phyloP scores from a whole-genome alignment of 208 protist genomes.

The Leishmania lainsoni region DNA sequence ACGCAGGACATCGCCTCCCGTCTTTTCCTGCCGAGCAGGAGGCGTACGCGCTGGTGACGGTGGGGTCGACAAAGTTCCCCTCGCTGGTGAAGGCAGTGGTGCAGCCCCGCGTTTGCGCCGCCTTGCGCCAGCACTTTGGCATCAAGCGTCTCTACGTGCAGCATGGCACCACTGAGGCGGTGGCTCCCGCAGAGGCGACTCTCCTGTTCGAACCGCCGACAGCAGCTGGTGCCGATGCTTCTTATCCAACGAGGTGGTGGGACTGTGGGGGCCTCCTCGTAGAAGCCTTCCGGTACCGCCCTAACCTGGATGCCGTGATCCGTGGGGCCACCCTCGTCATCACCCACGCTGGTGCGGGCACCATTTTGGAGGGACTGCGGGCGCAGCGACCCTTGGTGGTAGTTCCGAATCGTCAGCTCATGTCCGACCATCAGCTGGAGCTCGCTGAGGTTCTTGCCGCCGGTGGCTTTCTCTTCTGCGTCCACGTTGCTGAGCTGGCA shows the following conservation, averaged over 20 bases:
- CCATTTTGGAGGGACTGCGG: constrained; percentile 90
- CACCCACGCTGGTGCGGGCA: constrained; percentile 90
- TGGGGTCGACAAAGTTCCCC: constrained; percentile 88
- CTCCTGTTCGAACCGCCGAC: neutral
- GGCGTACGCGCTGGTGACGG: constrained; percentile 81
- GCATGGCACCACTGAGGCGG: constrained; percentile 55
- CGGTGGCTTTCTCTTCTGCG: constrained; percentile 65
- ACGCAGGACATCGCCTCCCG: neutral
- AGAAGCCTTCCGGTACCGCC: constrained; percentile 77
- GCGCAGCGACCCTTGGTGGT: constrained; percentile 61
- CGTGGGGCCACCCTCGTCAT: constrained; percentile 67
- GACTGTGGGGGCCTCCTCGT: constrained; percentile 43
- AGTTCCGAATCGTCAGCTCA: constrained; percentile 87
- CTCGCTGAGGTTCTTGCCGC: constrained; percentile 63
- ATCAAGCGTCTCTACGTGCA: constrained; percentile 75
- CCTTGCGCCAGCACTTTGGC: constrained; percentile 42
- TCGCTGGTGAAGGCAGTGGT: constrained; percentile 58
- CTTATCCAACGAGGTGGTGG: constrained; percentile 12
- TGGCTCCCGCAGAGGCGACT: constrained; percentile 4
- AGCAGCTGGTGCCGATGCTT: neutral
- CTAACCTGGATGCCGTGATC: constrained; percentile 57
- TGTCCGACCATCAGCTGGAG: constrained; percentile 91
- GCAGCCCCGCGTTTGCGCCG: constrained; percentile 35
- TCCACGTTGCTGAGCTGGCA: constrained; percentile 47
- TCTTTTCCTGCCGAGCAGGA: neutral